Evolutionary conservation across 2,329 filamentous ascomycete species (phyloP).

Genomic region (Hypoxylon sp.): DNA sequence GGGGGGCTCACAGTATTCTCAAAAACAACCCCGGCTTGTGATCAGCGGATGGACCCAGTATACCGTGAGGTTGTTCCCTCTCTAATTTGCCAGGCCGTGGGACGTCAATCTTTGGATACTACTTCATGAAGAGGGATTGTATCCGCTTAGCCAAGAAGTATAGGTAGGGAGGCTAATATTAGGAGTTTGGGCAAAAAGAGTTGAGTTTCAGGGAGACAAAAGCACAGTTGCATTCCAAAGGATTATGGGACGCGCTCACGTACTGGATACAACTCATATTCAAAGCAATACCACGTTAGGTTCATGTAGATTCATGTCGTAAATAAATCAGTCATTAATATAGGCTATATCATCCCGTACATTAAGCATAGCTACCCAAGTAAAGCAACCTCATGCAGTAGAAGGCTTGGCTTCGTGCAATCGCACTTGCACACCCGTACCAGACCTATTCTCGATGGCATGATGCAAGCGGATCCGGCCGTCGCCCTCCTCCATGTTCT

Average conservation of each 20-base stretch:
- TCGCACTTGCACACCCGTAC: conserved; percentile 55
- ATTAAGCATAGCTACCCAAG: conserved; percentile 1
- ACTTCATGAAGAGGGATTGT: neutral
- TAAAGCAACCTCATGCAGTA: conserved; percentile 4
- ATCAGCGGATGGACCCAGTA: neutral
- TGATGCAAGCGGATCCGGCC: conserved; percentile 49
- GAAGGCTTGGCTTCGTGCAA: conserved; percentile 49
- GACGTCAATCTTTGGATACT: neutral
- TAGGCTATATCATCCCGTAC: conserved; percentile 7
- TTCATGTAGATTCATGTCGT: conserved; percentile 5
- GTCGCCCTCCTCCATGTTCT: conserved; percentile 53
- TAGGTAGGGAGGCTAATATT: neutral
- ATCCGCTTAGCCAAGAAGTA: neutral
- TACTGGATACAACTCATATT: neutral
- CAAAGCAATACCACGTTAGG: neutral
- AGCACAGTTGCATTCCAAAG: neutral
- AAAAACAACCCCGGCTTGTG: neutral
- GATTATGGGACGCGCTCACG: neutral
- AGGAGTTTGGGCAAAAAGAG: neutral
- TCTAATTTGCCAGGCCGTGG: neutral
- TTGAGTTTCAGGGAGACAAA: neutral
- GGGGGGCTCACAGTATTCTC: neutral
- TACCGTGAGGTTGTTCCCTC: neutral
- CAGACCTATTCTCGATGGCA: conserved; percentile 52
- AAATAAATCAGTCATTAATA: conserved; percentile 31